These are phyloP conservation scores for Populus hybrid DNA, from an alignment of 441 rosid species.

Conservation along the genomic window DNA sequence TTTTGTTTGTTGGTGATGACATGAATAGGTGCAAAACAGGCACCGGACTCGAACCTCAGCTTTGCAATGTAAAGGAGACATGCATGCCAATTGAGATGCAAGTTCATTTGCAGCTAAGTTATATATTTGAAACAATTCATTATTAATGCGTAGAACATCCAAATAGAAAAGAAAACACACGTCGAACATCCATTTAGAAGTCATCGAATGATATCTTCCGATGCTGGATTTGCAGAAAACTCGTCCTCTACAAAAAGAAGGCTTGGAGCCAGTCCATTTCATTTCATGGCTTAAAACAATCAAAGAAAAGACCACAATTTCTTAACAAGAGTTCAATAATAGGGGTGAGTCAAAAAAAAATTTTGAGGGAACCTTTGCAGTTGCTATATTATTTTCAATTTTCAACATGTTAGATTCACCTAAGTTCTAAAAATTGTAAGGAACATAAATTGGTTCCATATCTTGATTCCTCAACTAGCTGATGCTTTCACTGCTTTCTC, in stretches of 20 bases:
- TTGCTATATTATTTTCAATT: slow-evolving; percentile 25
- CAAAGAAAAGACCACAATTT: background rate
- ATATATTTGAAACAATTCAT: background rate
- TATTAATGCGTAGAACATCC: background rate
- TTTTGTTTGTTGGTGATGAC: background rate
- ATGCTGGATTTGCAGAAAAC: background rate
- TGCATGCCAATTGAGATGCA: too few relatives aligned
- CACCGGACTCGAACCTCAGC: background rate
- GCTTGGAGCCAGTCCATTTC: background rate
- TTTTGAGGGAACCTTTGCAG: slow-evolving; percentile 1
- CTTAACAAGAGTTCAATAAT: background rate
- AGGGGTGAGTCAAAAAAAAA: background rate
- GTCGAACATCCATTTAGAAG: background rate
- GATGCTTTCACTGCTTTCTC: slow-evolving; percentile 96
- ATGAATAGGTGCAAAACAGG: background rate
- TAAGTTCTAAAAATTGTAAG: slow-evolving; percentile 7
- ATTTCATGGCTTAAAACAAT: background rate
- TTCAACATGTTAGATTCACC: slow-evolving; percentile 13
- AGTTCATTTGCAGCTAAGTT: background rate
- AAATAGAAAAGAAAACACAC: too few relatives aligned
- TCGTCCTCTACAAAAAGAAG: background rate
- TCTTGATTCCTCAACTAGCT: slow-evolving; percentile 31
- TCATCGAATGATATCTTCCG: background rate
- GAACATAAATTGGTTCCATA: background rate
- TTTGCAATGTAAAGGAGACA: background rate